Evolutionary conservation across 106 monocot genomes (phyloP).

Genomic region (Acorus calamus): DNA sequence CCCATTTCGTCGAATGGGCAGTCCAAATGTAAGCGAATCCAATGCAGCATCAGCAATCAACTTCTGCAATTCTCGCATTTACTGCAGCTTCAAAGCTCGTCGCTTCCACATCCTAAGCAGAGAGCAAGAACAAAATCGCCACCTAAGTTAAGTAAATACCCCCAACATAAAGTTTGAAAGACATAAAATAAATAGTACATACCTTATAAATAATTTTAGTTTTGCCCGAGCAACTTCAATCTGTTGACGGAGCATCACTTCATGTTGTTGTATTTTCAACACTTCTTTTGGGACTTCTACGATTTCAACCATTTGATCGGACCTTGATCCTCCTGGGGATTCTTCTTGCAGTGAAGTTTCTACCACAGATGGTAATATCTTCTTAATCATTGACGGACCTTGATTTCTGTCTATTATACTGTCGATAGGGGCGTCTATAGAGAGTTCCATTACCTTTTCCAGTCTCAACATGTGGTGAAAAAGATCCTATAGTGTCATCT

Average conservation of each 20-base stretch:
- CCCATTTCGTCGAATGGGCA: slow-evolving; percentile 34
- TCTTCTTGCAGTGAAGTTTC: slow-evolving; percentile 8
- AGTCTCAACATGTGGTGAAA: slow-evolving; percentile 7
- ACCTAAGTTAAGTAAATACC: too few species aligned
- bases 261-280: slow-evolving; percentile 2
- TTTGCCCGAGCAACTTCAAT: too few species aligned
- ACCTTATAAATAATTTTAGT: slow-evolving; percentile 67
- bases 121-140: not conserved
- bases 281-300: slow-evolving; percentile 1
- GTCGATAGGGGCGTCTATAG: slow-evolving; percentile 3
- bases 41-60: slow-evolving; percentile 53
- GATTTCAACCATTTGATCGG: not conserved
- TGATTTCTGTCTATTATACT: too few species aligned
- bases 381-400: too few species aligned
- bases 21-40: slow-evolving; percentile 62
- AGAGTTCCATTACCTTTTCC: not conserved
- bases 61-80: slow-evolving; percentile 34
- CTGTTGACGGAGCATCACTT: slow-evolving; percentile 15
- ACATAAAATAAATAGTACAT: slow-evolving; percentile 2
- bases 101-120: slow-evolving; percentile 70
- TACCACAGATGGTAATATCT: too few species aligned
- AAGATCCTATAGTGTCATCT: slow-evolving; percentile 7
- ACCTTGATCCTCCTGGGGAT: slow-evolving; percentile 11
- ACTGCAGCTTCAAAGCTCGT: slow-evolving; percentile 29
- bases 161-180: not conserved